Evolutionary conservation across 176 grass and related monocot genomes (phyloP), one percentile per base, ranked within the genome.

Genomic region (Bonia amplexicaulis): DNA sequence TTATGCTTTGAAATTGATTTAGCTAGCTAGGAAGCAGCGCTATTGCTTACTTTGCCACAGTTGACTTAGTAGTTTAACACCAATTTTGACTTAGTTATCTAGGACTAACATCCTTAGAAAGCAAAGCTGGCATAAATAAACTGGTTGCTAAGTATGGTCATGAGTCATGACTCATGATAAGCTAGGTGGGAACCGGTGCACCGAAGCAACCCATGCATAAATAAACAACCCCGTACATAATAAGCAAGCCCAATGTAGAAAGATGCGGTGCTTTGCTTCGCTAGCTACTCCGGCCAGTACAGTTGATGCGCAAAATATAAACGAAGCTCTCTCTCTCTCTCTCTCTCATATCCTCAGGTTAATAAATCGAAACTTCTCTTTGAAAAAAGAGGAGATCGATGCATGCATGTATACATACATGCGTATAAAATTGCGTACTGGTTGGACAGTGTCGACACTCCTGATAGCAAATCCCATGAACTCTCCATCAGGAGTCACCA

Each of bases 381-480:
- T 9, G 12, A n/a, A 1, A 27, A 10, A 53, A 53, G 52, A 29
- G 7, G 55, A 71, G 66, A 71, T n/a, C n/a, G n/a, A n/a, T 60
- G 64, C 37, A 69, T 35, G 37, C n/a, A n/a, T 20, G 27, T 7
- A 16, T 6, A 29, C 6, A 2, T 59, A 8, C 35, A 29, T 26
- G n/a, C 46, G 9, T 51, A 31, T 31, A 81, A 17, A 52, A 20
- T 6, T 11, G 65, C 52, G 37, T 14, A 29, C 26, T 22, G 42
- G 29, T 20, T 60, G 40, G 11, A 13, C 25, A 52, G 14, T 88
- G 82, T 80, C 72, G 71, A 69, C 45, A 0, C 14, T 77, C 7
- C 25, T 0, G 71, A 60, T 26, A 82, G 83, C 88, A 90, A 77
- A 86, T 86, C 78, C 83, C 77, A 42, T 14, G 72, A 77, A 63